Percentiles rank a stretch among this genome's conserved stretches.
Evolutionary conservation across 352 stramenopile species (phyloP).

Genomic region (Phytophthora parvispora): DNA sequence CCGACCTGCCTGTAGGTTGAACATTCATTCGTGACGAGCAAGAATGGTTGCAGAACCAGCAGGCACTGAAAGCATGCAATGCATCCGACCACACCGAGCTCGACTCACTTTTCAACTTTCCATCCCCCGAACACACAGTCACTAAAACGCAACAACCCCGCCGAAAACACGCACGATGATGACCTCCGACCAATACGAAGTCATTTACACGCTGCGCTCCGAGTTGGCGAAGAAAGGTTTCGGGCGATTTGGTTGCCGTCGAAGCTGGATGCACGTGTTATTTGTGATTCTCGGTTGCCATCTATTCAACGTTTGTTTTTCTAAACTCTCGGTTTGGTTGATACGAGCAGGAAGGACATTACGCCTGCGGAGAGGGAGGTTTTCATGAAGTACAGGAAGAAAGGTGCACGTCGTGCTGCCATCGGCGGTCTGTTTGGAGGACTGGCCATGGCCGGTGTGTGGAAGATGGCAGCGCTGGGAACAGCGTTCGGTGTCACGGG

Average conservation of each 20-base stretch:
- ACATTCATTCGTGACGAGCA: background rate
- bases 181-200: constrained; percentile 24
- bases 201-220: constrained; percentile 17
- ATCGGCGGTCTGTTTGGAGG: constrained; percentile 12
- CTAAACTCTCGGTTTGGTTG: no score
- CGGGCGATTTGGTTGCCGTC: background rate
- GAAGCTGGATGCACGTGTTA: constrained; percentile 13
- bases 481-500: constrained; percentile 16
- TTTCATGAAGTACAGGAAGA: constrained; percentile 16
- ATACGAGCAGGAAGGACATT: constrained; percentile 4
- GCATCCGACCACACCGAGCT: background rate
- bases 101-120: constrained; percentile 5
- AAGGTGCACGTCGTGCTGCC: constrained; percentile 10
- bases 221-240: constrained; percentile 10
- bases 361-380: constrained; percentile 14
- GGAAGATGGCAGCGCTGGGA: constrained; percentile 15
- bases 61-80: background rate
- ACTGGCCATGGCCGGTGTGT: constrained; percentile 16
- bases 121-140: background rate
- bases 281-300: no score
- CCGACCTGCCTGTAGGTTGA: background rate
- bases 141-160: background rate
- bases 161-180: background rate
- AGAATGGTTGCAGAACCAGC: background rate
- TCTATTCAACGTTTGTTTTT: background rate